A percentile compares a stretch with the other conserved stretches of the same genome.
These are phyloP conservation scores for Arthrinium puccinioides DNA, from an alignment of 2,329 filamentous ascomycete genomes.

Conservation along the genomic window DNA sequence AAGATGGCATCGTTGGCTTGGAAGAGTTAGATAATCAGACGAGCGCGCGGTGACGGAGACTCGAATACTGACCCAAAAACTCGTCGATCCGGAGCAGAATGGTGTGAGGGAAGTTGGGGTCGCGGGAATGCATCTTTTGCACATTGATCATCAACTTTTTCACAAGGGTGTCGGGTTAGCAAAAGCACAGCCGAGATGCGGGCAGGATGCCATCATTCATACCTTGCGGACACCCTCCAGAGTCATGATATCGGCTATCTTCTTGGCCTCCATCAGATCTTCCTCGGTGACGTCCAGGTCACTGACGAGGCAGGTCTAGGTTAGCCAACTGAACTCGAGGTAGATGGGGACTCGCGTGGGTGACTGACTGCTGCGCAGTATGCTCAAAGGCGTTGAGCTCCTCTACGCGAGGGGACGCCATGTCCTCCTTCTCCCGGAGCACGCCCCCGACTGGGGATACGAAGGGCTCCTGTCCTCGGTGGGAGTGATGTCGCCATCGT, in stretches of 20 bases:
- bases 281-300: background rate
- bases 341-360: too few species aligned
- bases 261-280: background rate
- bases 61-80: conserved; percentile 19
- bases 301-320: background rate
- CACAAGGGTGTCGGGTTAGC: too few species aligned
- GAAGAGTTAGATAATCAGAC: background rate
- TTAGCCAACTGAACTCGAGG: too few species aligned
- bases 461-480: too few species aligned
- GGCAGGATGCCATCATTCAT: too few species aligned
- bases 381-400: background rate
- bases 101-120: conserved; percentile 33
- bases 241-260: background rate
- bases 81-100: conserved; percentile 32
- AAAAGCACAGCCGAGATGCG: too few species aligned
- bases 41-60: background rate
- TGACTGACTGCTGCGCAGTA: too few species aligned
- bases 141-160: conserved; percentile 29
- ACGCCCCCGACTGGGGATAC: background rate
- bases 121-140: conserved; percentile 31
- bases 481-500: too few species aligned
- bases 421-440: background rate
- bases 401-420: background rate
- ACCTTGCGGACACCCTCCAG: background rate
- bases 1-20: conserved; percentile 36